These are phyloP conservation scores for Botryotinia globosa DNA, from an alignment of 2,329 filamentous ascomycete genomes.

Conservation along the genomic window DNA sequence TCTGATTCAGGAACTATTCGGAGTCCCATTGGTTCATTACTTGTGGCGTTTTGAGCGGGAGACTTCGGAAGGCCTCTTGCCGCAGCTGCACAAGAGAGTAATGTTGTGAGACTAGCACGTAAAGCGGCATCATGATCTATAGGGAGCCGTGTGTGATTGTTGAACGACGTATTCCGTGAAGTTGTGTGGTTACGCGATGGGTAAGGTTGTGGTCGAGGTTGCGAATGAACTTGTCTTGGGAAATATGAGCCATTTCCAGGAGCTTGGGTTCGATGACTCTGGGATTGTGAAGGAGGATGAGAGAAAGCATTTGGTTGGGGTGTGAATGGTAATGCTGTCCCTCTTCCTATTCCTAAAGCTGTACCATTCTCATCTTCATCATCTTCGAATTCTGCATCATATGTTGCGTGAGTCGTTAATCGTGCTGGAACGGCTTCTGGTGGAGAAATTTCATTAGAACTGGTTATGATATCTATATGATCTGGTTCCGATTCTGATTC, in stretches of 20 bases:
- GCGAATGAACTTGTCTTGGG: conserved; percentile 34
- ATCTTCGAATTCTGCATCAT: conserved; percentile 37
- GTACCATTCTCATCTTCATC: conserved; percentile 65
- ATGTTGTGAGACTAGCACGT: conserved; percentile 86
- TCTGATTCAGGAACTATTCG: conserved; percentile 61
- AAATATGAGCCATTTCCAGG: conserved; percentile 41
- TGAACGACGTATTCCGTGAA: conserved; percentile 38
- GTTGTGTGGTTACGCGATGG: conserved; percentile 39
- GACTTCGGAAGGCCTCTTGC: conserved; percentile 71
- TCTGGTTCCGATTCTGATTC: conserved; percentile 91
- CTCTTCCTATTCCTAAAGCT: conserved; percentile 59
- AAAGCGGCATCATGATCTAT: conserved; percentile 91
- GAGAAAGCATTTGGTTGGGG: conserved; percentile 92
- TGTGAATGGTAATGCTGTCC: conserved; percentile 56
- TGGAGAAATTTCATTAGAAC: conserved; percentile 52
- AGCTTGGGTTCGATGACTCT: conserved; percentile 40
- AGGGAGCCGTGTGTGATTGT: conserved; percentile 59
- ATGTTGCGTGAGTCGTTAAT: conserved; percentile 21
- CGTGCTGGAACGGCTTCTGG: conserved; percentile 37
- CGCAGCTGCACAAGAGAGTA: conserved; percentile 88
- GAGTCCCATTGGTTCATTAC: conserved; percentile 48
- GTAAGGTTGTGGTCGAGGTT: conserved; percentile 26
- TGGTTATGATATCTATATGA: conserved; percentile 50
- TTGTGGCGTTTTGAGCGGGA: conserved; percentile 28
- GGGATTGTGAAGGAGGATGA: conserved; percentile 64